A percentile compares a stretch with the other conserved stretches of the same genome.
These are phyloP conservation scores for Crithidia expoeki DNA, from an alignment of 208 protist genomes.

Conservation along the genomic window DNA sequence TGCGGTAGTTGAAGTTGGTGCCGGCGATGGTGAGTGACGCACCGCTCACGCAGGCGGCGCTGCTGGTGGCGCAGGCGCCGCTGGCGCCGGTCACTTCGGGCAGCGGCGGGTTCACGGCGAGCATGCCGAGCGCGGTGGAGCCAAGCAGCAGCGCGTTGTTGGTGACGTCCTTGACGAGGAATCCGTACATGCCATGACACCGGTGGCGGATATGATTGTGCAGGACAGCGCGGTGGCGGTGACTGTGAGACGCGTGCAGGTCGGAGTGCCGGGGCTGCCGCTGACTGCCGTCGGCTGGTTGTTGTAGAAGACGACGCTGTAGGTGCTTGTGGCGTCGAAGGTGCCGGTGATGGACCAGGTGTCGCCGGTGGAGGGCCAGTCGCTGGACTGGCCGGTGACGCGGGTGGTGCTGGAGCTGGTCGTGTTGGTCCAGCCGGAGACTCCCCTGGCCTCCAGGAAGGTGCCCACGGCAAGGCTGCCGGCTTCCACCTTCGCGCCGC, in stretches of 20 bases:
- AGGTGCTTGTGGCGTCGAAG: too few species aligned
- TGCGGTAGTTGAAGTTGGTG: slow-evolving; percentile 38
- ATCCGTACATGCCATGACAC: slow-evolving; percentile 42
- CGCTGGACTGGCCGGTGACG: too few species aligned
- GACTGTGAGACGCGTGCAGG: slow-evolving; percentile 10
- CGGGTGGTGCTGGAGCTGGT: too few species aligned
- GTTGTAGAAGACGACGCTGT: too few species aligned
- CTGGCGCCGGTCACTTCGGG: slow-evolving; percentile 28
- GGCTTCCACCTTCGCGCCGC: too few species aligned
- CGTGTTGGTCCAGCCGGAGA: too few species aligned
- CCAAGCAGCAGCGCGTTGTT: slow-evolving; percentile 29
- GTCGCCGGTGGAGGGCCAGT: too few species aligned
- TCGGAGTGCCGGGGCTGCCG: slow-evolving; percentile 7
- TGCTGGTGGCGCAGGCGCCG: slow-evolving; percentile 37
- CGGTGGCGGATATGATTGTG: slow-evolving; percentile 25
- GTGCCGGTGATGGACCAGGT: too few species aligned
- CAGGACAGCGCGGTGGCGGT: slow-evolving; percentile 31
- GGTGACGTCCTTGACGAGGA: slow-evolving; percentile 33
- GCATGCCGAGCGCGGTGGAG: slow-evolving; percentile 20
- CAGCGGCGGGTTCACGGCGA: slow-evolving; percentile 37
- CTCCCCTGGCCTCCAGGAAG: too few species aligned
- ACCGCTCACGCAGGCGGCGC: slow-evolving; percentile 30
- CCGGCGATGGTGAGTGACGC: slow-evolving; percentile 27
- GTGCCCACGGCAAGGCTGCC: too few species aligned
- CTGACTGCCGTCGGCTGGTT: not conserved